phyloP scores from a whole-genome alignment of 129 eudicot species.

The Glebionis coronaria region DNA sequence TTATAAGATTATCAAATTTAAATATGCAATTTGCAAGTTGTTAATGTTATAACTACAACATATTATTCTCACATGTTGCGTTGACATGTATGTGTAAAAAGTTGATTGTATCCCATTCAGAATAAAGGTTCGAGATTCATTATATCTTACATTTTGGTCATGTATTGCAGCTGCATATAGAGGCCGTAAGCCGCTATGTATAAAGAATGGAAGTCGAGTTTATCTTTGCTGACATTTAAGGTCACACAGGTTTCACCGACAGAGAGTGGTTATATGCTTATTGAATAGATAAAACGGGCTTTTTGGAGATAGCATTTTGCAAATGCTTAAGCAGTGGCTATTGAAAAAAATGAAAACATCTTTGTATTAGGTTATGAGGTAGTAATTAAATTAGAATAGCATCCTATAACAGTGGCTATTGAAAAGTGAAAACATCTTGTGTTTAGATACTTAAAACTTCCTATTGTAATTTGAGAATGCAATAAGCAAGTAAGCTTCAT shows the following conservation, averaged over 20 bases:
- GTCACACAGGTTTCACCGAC: conserved; percentile 84
- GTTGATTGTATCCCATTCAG: not conserved
- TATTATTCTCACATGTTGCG: conserved; percentile 94
- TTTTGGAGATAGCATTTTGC: too few species aligned
- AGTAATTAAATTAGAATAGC: too few species aligned
- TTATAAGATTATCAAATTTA: conserved; percentile 55
- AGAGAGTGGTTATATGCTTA: too few species aligned
- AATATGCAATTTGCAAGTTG: conserved; percentile 98
- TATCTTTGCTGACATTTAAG: conserved; percentile 89
- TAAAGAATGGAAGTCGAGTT: conserved; percentile 89
- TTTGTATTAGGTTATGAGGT: too few species aligned
- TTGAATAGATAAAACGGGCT: too few species aligned
- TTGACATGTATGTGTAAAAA: conserved; percentile 60
- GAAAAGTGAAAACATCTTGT: too few species aligned
- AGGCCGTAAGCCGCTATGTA: conserved; percentile 94
- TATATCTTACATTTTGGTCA: conserved; percentile 17
- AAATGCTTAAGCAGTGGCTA: too few species aligned
- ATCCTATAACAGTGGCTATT: too few species aligned
- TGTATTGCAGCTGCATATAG: conserved; percentile 68
- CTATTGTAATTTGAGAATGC: too few species aligned
- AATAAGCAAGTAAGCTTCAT: too few species aligned
- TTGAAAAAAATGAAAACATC: too few species aligned
- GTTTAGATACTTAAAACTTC: too few species aligned
- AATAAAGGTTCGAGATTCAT: not conserved
- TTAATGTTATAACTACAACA: conserved; percentile 90